Percentiles rank a stretch among this genome's conserved stretches.
phyloP scores from a whole-genome alignment of 345 rosid genomes.

The Triadica sebifera region DNA sequence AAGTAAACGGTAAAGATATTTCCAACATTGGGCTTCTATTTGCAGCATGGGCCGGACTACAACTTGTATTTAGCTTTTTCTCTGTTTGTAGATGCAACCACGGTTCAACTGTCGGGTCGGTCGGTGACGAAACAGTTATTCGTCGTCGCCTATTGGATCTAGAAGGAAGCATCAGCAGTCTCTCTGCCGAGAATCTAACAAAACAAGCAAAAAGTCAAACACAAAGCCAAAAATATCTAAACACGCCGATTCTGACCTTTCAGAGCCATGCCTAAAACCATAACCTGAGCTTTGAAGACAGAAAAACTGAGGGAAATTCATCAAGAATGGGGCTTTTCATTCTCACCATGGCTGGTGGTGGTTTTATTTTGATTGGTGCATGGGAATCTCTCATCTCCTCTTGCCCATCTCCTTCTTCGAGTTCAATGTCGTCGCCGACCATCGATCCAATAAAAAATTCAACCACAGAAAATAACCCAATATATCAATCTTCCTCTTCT shows the following conservation, averaged over 20 bases:
- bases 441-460: slow-evolving; percentile 21
- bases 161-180: background rate
- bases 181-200: background rate
- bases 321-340: slow-evolving; percentile 16
- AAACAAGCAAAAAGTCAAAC: slow-evolving; percentile 3
- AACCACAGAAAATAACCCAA: slow-evolving; percentile 14
- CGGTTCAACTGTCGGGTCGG: background rate
- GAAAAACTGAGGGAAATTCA: background rate
- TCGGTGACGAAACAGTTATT: background rate
- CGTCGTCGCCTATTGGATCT: background rate
- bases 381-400: slow-evolving; percentile 13
- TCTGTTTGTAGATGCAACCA: background rate
- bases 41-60: background rate
- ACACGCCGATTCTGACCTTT: slow-evolving; percentile 11
- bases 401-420: background rate
- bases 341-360: slow-evolving; percentile 11
- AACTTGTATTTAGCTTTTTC: background rate
- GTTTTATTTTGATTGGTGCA: slow-evolving; percentile 17
- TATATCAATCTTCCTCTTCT: slow-evolving; percentile 20
- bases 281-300: background rate
- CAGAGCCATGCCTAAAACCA: background rate
- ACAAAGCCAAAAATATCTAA: background rate
- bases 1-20: too few relatives aligned
- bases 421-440: slow-evolving; percentile 32
- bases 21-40: background rate